A percentile compares a stretch with the other conserved stretches of the same genome.
These are phyloP conservation scores for Pyracantha coccinea DNA, from an alignment of 331 rosid species.

Conservation along the genomic window DNA sequence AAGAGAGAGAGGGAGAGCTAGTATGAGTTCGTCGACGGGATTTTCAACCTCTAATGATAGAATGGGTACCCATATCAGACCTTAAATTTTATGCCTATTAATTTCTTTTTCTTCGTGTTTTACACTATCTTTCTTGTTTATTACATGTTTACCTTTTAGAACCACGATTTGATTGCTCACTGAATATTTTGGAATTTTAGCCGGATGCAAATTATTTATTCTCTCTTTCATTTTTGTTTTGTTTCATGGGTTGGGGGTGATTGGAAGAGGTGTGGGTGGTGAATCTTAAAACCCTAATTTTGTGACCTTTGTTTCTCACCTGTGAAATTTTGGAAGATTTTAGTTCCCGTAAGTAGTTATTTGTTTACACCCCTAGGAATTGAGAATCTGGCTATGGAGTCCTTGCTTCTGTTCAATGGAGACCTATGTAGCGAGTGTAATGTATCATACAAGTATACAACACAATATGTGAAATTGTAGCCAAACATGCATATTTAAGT, in stretches of 20 bases:
- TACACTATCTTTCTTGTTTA: neutral
- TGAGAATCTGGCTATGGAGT: neutral
- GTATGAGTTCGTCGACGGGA: constrained; percentile 7
- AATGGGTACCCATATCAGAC: constrained; percentile 18
- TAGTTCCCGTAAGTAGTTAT: neutral
- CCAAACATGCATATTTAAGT: neutral
- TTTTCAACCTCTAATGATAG: constrained; percentile 2
- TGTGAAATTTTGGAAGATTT: neutral
- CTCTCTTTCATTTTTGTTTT: neutral
- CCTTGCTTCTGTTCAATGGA: neutral
- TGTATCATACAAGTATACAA: neutral
- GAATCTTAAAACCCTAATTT: neutral
- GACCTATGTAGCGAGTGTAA: neutral
- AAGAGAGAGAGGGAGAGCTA: neutral
- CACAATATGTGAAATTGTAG: neutral
- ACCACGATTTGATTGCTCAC: constrained; percentile 2
- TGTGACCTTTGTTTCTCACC: neutral
- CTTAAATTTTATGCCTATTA: constrained; percentile 3
- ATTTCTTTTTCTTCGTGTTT: constrained; percentile 4
- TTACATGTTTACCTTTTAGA: constrained; percentile 13
- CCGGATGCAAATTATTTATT: neutral
- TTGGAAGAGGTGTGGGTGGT: too few species aligned
- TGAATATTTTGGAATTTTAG: neutral
- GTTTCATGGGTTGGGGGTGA: neutral
- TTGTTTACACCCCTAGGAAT: neutral